Percentiles rank a stretch among this genome's conserved stretches.
Evolutionary conservation across 768 basidiomycete genomes (phyloP).

Genomic region (Tylopilus cervinicoccineus): DNA sequence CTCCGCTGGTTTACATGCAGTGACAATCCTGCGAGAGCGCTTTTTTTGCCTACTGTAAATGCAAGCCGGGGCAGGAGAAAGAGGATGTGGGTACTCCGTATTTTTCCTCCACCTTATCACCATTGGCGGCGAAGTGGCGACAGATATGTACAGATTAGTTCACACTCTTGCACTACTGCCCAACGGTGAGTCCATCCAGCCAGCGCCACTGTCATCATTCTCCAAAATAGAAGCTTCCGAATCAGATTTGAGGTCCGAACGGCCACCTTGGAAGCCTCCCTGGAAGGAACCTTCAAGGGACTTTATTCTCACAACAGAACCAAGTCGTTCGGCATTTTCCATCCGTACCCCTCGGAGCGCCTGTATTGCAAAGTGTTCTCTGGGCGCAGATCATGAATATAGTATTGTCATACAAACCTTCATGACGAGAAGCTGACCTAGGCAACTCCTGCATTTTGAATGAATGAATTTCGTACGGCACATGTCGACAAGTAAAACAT

Average conservation of each 20-base stretch:
- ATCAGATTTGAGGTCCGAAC: not conserved
- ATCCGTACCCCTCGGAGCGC: not conserved
- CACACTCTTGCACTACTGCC: too few species aligned
- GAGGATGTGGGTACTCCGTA: too few species aligned
- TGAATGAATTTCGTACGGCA: not conserved
- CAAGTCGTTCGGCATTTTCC: not conserved
- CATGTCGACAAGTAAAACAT: not conserved
- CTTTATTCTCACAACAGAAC: not conserved
- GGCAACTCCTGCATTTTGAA: not conserved
- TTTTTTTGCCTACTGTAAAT: not conserved
- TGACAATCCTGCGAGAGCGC: too few species aligned
- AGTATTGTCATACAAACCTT: not conserved
- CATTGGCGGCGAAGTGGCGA: not conserved
- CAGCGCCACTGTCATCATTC: not conserved
- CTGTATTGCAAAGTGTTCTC: not conserved
- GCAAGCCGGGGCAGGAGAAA: too few species aligned
- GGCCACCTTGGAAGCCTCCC: not conserved
- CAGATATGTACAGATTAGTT: not conserved
- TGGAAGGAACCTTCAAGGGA: not conserved
- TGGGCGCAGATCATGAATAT: not conserved
- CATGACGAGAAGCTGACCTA: not conserved
- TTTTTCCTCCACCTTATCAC: not conserved
- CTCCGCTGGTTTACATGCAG: too few species aligned
- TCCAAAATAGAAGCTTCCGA: too few species aligned
- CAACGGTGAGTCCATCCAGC: not conserved